Percentiles rank a stretch among this genome's conserved stretches.
phyloP scores from a whole-genome alignment of 2,329 filamentous ascomycete genomes.

The Ilyonectria sp. region DNA sequence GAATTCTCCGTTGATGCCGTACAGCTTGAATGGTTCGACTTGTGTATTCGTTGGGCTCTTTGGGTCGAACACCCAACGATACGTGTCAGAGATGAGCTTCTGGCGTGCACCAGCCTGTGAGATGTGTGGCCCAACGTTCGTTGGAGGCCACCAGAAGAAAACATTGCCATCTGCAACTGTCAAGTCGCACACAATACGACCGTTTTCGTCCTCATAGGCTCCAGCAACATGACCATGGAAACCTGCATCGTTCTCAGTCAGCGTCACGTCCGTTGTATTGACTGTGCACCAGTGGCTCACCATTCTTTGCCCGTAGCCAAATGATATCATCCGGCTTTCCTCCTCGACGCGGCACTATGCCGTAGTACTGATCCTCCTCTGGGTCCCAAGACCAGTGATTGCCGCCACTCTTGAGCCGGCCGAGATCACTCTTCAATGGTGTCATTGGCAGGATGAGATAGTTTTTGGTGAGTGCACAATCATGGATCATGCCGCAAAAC shows the following conservation, averaged over 20 bases:
- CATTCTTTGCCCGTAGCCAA: slow-evolving; percentile 27
- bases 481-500: slow-evolving; percentile 4
- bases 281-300: neutral
- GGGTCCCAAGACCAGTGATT: slow-evolving; percentile 12
- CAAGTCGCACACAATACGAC: slow-evolving; percentile 28
- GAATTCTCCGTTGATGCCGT: slow-evolving; percentile 26
- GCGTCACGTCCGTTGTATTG: neutral
- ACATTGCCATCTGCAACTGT: slow-evolving; percentile 32
- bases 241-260: slow-evolving; percentile 6
- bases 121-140: slow-evolving; percentile 4
- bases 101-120: slow-evolving; percentile 13
- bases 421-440: slow-evolving; percentile 8
- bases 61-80: slow-evolving; percentile 23
- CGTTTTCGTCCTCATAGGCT: slow-evolving; percentile 29
- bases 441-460: slow-evolving; percentile 12
- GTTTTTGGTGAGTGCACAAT: slow-evolving; percentile 10
- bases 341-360: slow-evolving; percentile 3
- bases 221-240: slow-evolving; percentile 35
- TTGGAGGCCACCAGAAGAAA: slow-evolving; percentile 31
- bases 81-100: slow-evolving; percentile 21
- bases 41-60: slow-evolving; percentile 5
- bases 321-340: slow-evolving; percentile 8
- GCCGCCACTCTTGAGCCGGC: slow-evolving; percentile 4
- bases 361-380: slow-evolving; percentile 8
- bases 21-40: slow-evolving; percentile 15